phyloP scores from a whole-genome alignment of 176 grass and related monocot species.

The Musa schizocarpa region DNA sequence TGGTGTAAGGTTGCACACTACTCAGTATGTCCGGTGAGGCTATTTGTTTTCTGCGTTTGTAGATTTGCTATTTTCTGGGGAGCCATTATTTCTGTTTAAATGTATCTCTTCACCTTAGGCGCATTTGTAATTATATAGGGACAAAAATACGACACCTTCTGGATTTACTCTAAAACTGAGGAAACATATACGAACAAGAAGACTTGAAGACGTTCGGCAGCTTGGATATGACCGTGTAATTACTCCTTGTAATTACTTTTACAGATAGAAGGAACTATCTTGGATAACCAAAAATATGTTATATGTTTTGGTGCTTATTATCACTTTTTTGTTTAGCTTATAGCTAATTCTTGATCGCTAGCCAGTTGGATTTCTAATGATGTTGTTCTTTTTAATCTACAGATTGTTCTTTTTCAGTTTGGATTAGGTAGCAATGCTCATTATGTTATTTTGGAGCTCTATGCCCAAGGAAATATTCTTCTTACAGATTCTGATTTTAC shows the following conservation, averaged over 20 bases:
- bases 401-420: constrained; percentile 95
- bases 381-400: constrained; percentile 21
- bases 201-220: constrained; percentile 91
- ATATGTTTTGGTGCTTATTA: neutral
- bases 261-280: neutral
- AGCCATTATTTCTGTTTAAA: neutral
- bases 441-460: constrained; percentile 81
- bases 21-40: constrained; percentile 73
- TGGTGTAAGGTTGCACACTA: constrained; percentile 82
- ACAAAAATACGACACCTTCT: constrained; percentile 89
- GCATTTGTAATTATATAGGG: constrained; percentile 25
- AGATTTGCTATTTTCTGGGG: no score
- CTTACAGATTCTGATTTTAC: constrained; percentile 82
- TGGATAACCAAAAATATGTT: constrained; percentile 9
- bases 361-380: neutral
- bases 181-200: constrained; percentile 79
- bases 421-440: constrained; percentile 77
- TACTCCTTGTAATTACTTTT: neutral
- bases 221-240: constrained; percentile 96
- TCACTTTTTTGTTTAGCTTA: neutral
- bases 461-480: constrained; percentile 96
- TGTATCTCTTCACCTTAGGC: neutral
- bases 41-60: constrained; percentile 12
- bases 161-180: constrained; percentile 94
- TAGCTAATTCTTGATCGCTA: neutral